Conservation (phyloP, 2,329 filamentous ascomycete genomes). For the Xylaria arbuscula region DNA sequence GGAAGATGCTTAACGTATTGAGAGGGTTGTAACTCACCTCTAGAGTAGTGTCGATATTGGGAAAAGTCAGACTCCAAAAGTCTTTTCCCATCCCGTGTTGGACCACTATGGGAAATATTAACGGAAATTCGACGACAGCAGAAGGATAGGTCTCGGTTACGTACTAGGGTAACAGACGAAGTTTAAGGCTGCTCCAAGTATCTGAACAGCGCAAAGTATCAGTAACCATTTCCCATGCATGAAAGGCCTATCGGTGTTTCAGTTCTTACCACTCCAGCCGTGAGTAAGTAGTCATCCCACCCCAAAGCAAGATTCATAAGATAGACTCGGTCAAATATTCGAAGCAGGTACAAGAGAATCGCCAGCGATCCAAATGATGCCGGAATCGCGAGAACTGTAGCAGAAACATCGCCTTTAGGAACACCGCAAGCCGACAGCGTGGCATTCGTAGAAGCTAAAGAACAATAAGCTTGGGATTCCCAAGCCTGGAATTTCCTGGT, state of each 20-base stretch:
- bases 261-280: slow-evolving; percentile 18
- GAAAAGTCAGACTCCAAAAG: slow-evolving; percentile 27
- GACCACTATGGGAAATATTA: slow-evolving; percentile 12
- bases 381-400: slow-evolving; percentile 18
- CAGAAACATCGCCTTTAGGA: slow-evolving; percentile 14
- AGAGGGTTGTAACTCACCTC: slow-evolving; percentile 8
- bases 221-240: not conserved
- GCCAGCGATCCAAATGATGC: slow-evolving; percentile 26
- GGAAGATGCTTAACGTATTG: not conserved
- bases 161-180: slow-evolving; percentile 28
- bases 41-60: slow-evolving; percentile 25
- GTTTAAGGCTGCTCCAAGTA: slow-evolving; percentile 18
- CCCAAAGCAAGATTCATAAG: slow-evolving; percentile 21
- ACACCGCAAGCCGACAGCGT: slow-evolving; percentile 22
- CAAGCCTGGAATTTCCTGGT: not conserved
- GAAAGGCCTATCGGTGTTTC: not conserved
- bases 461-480: not conserved
- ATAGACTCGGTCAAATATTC: slow-evolving; percentile 19
- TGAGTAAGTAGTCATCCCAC: slow-evolving; percentile 24
- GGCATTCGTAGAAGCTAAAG: slow-evolving; percentile 24
- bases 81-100: slow-evolving; percentile 24
- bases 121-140: not conserved
- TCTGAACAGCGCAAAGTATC: not conserved
- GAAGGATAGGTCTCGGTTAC: not conserved
- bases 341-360: slow-evolving; percentile 25